Evolutionary conservation across 768 basidiomycete genomes (phyloP).

Genomic region (Lentinula boryana): DNA sequence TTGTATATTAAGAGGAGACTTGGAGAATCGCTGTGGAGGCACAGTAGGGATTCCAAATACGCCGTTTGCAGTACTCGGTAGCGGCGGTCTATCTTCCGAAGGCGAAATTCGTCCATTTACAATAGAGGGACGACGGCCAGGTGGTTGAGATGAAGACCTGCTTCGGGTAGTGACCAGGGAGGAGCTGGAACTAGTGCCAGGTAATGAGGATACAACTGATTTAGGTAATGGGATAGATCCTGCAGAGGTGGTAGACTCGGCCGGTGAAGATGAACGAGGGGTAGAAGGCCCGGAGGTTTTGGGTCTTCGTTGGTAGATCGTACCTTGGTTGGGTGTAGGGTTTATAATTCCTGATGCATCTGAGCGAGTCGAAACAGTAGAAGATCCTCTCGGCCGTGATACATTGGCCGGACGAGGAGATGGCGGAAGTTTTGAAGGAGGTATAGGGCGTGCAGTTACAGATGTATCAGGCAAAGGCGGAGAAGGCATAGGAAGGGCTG

Average conservation of each 20-base stretch:
- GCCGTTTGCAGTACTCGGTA: slow-evolving; percentile 31
- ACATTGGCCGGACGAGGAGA: slow-evolving; percentile 38
- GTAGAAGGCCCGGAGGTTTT: slow-evolving; percentile 62
- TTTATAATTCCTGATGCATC: slow-evolving; percentile 47
- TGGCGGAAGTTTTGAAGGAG: slow-evolving; percentile 32
- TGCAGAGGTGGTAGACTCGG: slow-evolving; percentile 39
- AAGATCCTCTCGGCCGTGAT: slow-evolving; percentile 52
- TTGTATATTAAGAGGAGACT: slow-evolving; percentile 28
- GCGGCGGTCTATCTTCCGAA: slow-evolving; percentile 47
- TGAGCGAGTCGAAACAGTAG: slow-evolving; percentile 37
- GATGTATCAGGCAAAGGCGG: slow-evolving; percentile 20
- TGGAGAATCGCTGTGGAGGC: slow-evolving; percentile 38
- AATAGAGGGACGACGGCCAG: slow-evolving; percentile 57
- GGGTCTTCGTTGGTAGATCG: slow-evolving; percentile 61
- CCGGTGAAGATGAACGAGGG: slow-evolving; percentile 45
- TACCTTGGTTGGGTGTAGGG: slow-evolving; percentile 52
- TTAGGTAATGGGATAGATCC: slow-evolving; percentile 31
- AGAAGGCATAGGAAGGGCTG: slow-evolving; percentile 46
- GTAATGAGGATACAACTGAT: slow-evolving; percentile 33
- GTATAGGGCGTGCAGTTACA: slow-evolving; percentile 25
- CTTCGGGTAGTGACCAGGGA: slow-evolving; percentile 39
- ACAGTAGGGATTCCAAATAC: slow-evolving; percentile 28
- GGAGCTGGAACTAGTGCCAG: slow-evolving; percentile 28
- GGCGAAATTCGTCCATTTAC: slow-evolving; percentile 47
- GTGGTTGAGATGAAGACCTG: slow-evolving; percentile 72